These are phyloP conservation scores for Colletotrichum liriopes DNA, from an alignment of 2,329 filamentous ascomycete genomes.

Conservation along the genomic window DNA sequence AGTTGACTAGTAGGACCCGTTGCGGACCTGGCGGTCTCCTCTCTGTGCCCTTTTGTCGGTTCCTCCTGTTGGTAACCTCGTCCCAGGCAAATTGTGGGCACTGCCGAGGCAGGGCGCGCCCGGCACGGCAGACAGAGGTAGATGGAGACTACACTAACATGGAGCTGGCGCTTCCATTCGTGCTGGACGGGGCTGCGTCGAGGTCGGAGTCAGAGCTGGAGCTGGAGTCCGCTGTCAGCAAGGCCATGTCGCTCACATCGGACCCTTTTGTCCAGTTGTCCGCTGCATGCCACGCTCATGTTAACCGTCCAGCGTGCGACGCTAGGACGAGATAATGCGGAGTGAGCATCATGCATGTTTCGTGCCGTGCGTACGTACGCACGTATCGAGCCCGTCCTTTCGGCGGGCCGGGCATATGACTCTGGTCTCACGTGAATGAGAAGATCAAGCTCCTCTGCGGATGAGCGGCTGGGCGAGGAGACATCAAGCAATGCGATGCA, in stretches of 20 bases:
- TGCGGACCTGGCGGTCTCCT: conserved; percentile 3
- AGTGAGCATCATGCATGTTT: background rate
- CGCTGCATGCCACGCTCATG: background rate
- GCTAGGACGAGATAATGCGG: background rate
- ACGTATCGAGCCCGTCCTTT: conserved; percentile 11
- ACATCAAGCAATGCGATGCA: conserved; percentile 20
- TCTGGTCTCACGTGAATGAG: conserved; percentile 10
- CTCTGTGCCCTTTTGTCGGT: conserved; percentile 9
- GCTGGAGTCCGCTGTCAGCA: background rate
- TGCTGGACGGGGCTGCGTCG: no score
- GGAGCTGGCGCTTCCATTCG: no score
- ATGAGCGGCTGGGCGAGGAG: background rate
- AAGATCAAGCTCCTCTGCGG: background rate
- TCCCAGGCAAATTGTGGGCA: background rate
- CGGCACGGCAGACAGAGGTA: background rate
- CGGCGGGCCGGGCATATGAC: conserved; percentile 11
- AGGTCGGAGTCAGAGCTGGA: background rate
- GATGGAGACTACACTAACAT: background rate
- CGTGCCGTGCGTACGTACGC: conserved; percentile 15
- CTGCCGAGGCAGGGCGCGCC: background rate
- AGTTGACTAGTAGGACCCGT: background rate
- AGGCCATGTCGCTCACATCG: background rate
- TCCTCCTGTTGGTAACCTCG: conserved; percentile 9
- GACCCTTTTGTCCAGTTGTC: background rate
- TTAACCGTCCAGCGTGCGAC: background rate